Base-by-base conservation (phyloP, 148 eudicot genomes). In the Rhododendron williamsianum region DNA sequence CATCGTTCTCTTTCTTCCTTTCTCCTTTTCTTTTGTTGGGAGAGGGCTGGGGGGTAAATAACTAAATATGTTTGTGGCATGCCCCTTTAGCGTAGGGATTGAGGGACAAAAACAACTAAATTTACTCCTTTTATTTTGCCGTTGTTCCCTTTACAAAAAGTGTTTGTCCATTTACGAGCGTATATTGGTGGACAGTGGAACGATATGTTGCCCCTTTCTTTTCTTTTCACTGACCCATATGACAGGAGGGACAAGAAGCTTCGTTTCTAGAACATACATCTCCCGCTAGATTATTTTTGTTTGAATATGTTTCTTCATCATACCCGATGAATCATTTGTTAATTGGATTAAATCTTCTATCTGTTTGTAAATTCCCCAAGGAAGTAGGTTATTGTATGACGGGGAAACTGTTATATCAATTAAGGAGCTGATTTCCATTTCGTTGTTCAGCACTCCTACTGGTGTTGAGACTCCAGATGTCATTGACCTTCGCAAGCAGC, bases 391-490 rank as follows among this genome's bases (percentile, higher is more conserved):
- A 43, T 78, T 78, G 60, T 38, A 21, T 79, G 35, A 18, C 46
- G 15, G 23, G 33, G 16, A 33, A 74, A 27, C 60, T 49, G 4
- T 25, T 35, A 49, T 67, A 76, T 58, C 33, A 56, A 43, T 0
- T 72, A 0, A 67, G 69, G 0, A 48, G 46, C 84, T 63, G 41
- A 41, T 52, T 52, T 87, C n/a, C 27, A 12, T 78, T 33, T 87
- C 2, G 52, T 43, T 89, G 84, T 85, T 51, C 89, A 97, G 99
- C 89, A 97, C 98, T 76, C 98, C 98, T 71, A 97, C 99, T 87
- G 99, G 99, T 41, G 98, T 94, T 86, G 99, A 97, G 89, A 97
- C 99, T 67, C 99, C 98, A 80, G 98, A 95, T 92, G 99, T 97
- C 54, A 95, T 97, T 88, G 98, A 97, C 79, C 98, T 95, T 76